A percentile compares a stretch with the other conserved stretches of the same genome.
Evolutionary conservation across 2,329 filamentous ascomycete species (phyloP).

Genomic region (Trichoderma sp.): DNA sequence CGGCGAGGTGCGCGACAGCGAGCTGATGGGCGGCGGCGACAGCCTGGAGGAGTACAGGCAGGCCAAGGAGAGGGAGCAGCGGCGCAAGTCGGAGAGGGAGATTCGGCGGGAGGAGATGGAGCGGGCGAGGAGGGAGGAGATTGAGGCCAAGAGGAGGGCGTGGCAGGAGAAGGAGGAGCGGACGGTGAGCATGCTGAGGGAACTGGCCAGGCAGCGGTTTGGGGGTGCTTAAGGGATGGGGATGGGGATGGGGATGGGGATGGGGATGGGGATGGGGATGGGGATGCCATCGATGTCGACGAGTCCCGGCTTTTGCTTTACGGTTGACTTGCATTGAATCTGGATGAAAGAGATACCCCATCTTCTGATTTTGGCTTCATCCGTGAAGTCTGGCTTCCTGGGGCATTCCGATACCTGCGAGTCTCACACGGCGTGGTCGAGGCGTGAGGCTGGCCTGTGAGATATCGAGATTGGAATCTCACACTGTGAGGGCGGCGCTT

Average conservation of each 20-base stretch:
- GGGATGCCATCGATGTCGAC: neutral
- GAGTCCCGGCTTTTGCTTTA: too few species aligned
- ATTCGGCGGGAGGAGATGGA: conserved; percentile 78
- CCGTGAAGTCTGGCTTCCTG: neutral
- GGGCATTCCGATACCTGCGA: neutral
- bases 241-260: neutral
- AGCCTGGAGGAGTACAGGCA: conserved; percentile 69
- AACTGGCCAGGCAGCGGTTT: conserved; percentile 78
- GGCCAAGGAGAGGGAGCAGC: conserved; percentile 64
- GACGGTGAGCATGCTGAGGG: conserved; percentile 79
- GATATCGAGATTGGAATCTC: neutral
- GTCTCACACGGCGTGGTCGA: neutral
- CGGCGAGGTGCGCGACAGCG: conserved; percentile 55
- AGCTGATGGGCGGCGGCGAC: conserved; percentile 75
- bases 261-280: neutral
- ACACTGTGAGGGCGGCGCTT: conserved; percentile 28
- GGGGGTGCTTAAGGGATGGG: conserved; percentile 48
- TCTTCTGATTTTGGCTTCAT: neutral
- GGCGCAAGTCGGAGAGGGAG: conserved; percentile 82
- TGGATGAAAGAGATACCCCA: too few species aligned
- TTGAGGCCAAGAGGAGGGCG: conserved; percentile 72
- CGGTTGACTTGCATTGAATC: too few species aligned
- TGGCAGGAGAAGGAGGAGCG: conserved; percentile 77
- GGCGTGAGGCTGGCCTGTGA: neutral
- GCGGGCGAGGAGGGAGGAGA: conserved; percentile 73